phyloP scores from a whole-genome alignment of 305 asterid species.

The Plantago coronopus region DNA sequence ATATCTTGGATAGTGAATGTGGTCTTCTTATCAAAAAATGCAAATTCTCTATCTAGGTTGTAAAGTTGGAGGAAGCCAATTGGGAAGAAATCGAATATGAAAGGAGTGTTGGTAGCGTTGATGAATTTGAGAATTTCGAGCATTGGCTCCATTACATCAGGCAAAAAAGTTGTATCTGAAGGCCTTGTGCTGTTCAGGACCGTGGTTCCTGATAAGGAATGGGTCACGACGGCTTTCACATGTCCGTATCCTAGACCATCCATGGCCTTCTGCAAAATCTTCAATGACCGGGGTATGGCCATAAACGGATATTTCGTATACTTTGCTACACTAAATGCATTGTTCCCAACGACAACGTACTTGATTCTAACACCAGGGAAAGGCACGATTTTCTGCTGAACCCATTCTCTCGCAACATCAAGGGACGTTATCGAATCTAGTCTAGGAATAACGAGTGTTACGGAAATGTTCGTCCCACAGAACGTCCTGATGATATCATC shows the following conservation, averaged over 20 bases:
- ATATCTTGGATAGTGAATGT: slow-evolving; percentile 9
- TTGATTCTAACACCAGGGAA: neutral
- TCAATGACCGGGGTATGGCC: neutral
- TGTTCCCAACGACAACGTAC: neutral
- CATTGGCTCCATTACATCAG: slow-evolving; percentile 29
- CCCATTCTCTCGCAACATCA: neutral
- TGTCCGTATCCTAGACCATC: slow-evolving; percentile 11
- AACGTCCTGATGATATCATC: neutral
- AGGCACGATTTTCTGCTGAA: neutral
- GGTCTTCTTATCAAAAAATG: slow-evolving; percentile 28
- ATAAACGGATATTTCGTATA: neutral
- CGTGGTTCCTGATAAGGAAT: neutral
- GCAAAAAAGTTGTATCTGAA: slow-evolving; percentile 36
- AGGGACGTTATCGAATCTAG: neutral
- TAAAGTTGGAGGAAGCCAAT: neutral
- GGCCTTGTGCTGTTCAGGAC: slow-evolving; percentile 22
- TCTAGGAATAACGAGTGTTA: neutral
- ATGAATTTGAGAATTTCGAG: no score
- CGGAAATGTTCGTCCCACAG: neutral
- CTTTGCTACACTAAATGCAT: neutral
- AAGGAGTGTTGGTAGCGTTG: slow-evolving; percentile 21
- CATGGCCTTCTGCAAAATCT: slow-evolving; percentile 1
- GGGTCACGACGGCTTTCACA: slow-evolving; percentile 18
- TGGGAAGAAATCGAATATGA: slow-evolving; percentile 22
- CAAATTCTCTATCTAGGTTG: slow-evolving; percentile 19